phyloP scores from a whole-genome alignment of 805 yeast species.

The Saturnispora dispora region DNA sequence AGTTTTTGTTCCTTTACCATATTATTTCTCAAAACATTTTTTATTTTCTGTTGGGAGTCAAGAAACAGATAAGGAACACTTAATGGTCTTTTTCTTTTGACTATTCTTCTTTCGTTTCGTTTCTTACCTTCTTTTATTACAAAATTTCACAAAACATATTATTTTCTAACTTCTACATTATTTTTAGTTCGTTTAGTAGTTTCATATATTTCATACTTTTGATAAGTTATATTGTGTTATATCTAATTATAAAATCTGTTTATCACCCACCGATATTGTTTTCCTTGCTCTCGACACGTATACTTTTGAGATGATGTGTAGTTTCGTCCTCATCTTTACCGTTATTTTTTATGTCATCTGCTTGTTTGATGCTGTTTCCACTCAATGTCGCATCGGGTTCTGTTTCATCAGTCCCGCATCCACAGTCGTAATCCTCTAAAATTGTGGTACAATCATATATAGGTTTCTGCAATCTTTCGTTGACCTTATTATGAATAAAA shows the following conservation, averaged over 20 bases:
- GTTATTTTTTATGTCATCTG: background rate
- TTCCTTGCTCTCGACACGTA: constrained; percentile 40
- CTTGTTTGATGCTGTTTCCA: constrained; percentile 14
- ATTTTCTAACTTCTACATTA: background rate
- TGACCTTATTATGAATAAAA: constrained; percentile 80
- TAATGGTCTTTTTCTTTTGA: background rate
- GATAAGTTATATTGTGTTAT: background rate
- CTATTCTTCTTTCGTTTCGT: background rate
- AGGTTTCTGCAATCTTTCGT: constrained; percentile 56
- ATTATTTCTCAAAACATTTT: background rate
- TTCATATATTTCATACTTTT: background rate
- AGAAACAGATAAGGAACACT: background rate
- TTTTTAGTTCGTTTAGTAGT: background rate
- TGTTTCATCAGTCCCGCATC: constrained; percentile 76
- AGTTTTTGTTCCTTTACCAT: background rate
- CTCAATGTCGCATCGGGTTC: constrained; percentile 30
- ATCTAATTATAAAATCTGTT: background rate
- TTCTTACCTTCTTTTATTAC: background rate
- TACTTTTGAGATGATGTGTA: constrained; percentile 34
- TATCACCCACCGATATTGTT: constrained; percentile 17
- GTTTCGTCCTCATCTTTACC: constrained; percentile 21
- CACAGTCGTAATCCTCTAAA: constrained; percentile 90
- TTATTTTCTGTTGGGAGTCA: background rate
- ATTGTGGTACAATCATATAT: constrained; percentile 79
- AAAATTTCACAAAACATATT: background rate